Evolutionary conservation across 257 asterid species (phyloP).

Genomic region (Cinchona pubescens): DNA sequence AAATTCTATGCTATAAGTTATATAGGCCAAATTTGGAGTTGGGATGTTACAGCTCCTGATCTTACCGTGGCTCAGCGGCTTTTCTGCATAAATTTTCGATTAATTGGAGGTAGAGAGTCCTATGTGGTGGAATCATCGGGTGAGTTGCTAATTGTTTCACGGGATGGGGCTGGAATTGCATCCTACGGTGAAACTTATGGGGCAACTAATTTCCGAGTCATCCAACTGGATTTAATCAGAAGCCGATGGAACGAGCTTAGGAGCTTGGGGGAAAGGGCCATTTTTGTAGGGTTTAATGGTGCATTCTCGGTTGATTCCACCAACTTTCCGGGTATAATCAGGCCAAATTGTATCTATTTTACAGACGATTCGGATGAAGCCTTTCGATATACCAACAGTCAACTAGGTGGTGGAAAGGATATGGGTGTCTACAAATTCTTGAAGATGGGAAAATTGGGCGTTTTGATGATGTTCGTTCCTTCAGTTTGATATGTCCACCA

Average conservation of each 20-base stretch:
- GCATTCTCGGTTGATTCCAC: neutral
- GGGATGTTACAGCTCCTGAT: too few relatives aligned
- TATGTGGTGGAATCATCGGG: neutral
- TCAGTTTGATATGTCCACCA: neutral
- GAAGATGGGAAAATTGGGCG: neutral
- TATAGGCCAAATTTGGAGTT: too few relatives aligned
- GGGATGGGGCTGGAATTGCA: neutral
- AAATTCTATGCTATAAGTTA: neutral
- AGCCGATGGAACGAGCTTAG: neutral
- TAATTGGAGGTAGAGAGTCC: too few relatives aligned
- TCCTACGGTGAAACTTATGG: too few relatives aligned
- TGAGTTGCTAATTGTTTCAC: neutral
- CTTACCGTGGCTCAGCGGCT: neutral
- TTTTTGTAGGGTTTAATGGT: neutral
- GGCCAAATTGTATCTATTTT: neutral
- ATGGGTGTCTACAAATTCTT: constrained; percentile 1
- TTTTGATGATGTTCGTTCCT: neutral
- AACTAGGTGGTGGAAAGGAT: neutral
- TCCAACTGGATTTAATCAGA: neutral
- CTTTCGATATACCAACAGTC: too few relatives aligned
- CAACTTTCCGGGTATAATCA: neutral
- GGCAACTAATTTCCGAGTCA: neutral
- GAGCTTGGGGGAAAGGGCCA: neutral
- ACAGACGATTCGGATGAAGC: neutral
- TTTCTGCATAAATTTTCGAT: too few relatives aligned